Evolutionary conservation across 352 stramenopile species (phyloP).

Genomic region (Thraustotheca clavata): DNA sequence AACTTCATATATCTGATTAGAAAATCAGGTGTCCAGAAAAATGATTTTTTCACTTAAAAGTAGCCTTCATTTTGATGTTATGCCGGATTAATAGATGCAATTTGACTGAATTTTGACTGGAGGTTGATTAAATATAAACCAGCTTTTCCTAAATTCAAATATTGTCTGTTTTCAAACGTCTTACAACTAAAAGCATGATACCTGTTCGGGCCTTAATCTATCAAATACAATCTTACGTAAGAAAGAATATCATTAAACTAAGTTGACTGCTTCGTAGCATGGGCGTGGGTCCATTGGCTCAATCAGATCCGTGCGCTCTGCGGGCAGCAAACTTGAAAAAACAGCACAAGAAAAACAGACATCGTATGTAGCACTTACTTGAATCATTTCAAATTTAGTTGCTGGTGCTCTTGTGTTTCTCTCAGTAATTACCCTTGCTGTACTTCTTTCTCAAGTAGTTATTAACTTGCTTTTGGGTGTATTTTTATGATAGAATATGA

Average conservation of each 20-base stretch:
- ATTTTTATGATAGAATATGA: constrained; percentile 11
- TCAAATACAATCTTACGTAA: not conserved
- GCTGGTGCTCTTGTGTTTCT: not conserved
- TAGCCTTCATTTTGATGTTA: no score
- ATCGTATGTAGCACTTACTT: constrained; percentile 1
- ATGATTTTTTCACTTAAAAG: no score
- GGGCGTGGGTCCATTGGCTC: not conserved
- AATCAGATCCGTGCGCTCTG: not conserved
- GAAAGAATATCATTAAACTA: not conserved
- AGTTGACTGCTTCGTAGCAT: not conserved
- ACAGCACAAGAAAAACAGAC: not conserved
- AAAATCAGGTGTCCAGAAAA: no score
- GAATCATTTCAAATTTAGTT: constrained; percentile 1
- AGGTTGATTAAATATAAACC: not conserved
- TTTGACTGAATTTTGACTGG: not conserved
- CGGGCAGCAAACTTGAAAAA: not conserved
- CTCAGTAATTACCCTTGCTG: not conserved
- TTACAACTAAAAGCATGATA: not conserved
- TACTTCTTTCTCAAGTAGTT: constrained; percentile 2
- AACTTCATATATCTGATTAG: no score
- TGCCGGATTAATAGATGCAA: no score
- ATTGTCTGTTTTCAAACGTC: not conserved
- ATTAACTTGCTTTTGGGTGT: not conserved
- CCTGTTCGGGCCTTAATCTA: not conserved
- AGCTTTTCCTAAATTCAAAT: not conserved